Percentiles rank a stretch among this genome's conserved stretches.
Evolutionary conservation across 768 basidiomycete species (phyloP).

Genomic region (Tephrocybe sp.): DNA sequence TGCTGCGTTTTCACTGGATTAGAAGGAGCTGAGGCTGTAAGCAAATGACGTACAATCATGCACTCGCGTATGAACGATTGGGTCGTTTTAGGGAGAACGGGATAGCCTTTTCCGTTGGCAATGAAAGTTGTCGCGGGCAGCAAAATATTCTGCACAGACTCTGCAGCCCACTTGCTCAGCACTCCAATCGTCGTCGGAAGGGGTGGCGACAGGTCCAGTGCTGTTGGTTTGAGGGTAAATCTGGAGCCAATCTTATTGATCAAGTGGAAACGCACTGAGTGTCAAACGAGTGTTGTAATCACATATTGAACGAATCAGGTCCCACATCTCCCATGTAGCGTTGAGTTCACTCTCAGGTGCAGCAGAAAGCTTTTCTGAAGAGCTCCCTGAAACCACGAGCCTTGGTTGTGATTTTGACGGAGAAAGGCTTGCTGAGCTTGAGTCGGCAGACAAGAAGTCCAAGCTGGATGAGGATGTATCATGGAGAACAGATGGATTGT

Average conservation of each 20-base stretch:
- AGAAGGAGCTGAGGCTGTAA: too few species aligned
- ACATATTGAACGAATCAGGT: slow-evolving; percentile 86
- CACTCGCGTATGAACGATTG: slow-evolving; percentile 88
- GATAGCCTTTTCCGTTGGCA: slow-evolving; percentile 94
- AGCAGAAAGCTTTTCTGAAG: slow-evolving; percentile 28
- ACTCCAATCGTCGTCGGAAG: slow-evolving; percentile 76
- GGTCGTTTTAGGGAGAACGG: slow-evolving; percentile 90
- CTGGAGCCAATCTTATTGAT: not conserved
- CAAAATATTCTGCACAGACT: slow-evolving; percentile 86
- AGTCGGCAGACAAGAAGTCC: slow-evolving; percentile 17
- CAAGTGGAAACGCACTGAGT: slow-evolving; percentile 48
- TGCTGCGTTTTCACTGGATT: too few species aligned
- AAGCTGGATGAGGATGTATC: slow-evolving; percentile 12
- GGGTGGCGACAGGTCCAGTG: slow-evolving; percentile 88
- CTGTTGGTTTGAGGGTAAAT: slow-evolving; percentile 37
- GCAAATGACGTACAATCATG: slow-evolving; percentile 82
- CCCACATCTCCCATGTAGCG: slow-evolving; percentile 98
- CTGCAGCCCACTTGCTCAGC: slow-evolving; percentile 87
- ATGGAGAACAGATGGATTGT: slow-evolving; percentile 65
- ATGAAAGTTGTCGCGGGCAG: slow-evolving; percentile 91
- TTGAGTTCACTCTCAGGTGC: slow-evolving; percentile 58
- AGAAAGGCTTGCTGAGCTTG: slow-evolving; percentile 3
- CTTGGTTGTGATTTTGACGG: slow-evolving; percentile 28
- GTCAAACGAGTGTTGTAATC: slow-evolving; percentile 75
- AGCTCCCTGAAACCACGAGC: slow-evolving; percentile 34